These are phyloP conservation scores for Hygrophorus pudorinus DNA, from an alignment of 768 basidiomycete genomes.

Conservation along the genomic window DNA sequence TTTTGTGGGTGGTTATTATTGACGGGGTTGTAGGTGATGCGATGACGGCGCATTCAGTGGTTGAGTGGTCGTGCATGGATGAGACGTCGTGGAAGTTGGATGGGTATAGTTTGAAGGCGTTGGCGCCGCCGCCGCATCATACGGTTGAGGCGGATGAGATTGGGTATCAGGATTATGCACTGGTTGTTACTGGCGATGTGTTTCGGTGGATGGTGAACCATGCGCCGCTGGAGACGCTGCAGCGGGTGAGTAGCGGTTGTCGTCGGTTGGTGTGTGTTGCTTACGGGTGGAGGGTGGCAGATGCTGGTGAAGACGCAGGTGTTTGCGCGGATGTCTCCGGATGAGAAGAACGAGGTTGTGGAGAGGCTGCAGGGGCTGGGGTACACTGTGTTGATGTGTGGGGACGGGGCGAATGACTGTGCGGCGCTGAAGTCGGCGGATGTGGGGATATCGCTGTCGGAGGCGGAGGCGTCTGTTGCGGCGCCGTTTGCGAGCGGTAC, in stretches of 20 bases:
- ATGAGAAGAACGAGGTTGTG: conserved; percentile 98
- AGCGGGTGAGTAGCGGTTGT: conserved; percentile 52
- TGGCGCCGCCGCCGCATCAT: conserved; percentile 59
- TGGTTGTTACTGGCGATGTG: conserved; percentile 89
- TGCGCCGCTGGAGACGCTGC: conserved; percentile 87
- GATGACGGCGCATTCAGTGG: conserved; percentile 40
- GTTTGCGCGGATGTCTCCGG: conserved; percentile 98
- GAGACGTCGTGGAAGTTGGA: conserved; percentile 80
- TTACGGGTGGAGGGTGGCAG: conserved; percentile 32
- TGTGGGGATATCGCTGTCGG: conserved; percentile 92
- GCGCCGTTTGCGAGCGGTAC: conserved; percentile 93
- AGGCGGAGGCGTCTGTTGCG: conserved; percentile 97
- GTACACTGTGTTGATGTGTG: conserved; percentile 97
- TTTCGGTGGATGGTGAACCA: conserved; percentile 98
- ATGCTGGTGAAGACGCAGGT: conserved; percentile 97
- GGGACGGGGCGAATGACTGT: conserved; percentile 98
- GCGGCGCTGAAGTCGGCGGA: conserved; percentile 98
- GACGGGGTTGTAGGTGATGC: conserved; percentile 36
- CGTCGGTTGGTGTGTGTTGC: not conserved
- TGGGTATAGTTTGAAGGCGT: conserved; percentile 76
- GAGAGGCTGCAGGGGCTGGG: conserved; percentile 89
- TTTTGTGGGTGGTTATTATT: not conserved
- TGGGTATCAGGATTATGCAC: conserved; percentile 77
- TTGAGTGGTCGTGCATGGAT: conserved; percentile 92
- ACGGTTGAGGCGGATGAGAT: conserved; percentile 63